A percentile compares a stretch with the other conserved stretches of the same genome.
phyloP scores from a whole-genome alignment of 495 filamentous ascomycete species.

The Penicillium fimorum region DNA sequence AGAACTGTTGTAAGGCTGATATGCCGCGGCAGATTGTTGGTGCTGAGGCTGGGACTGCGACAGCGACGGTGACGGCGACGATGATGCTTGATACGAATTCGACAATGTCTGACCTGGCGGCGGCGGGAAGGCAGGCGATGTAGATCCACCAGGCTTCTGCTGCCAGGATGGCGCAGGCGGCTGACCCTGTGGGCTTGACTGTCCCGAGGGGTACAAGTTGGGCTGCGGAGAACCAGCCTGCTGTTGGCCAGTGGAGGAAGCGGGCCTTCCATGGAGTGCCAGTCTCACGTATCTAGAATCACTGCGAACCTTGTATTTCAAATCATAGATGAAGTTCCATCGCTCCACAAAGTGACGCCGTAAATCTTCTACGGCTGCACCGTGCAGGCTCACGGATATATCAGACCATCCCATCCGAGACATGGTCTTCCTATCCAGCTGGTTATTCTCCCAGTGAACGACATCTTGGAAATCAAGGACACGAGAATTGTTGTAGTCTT shows the following conservation, averaged over 20 bases:
- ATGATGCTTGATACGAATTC: not conserved
- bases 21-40: not conserved
- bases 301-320: slow-evolving; percentile 73
- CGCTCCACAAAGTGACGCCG: slow-evolving; percentile 77
- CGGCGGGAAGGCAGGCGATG: slow-evolving; percentile 10
- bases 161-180: slow-evolving; percentile 10
- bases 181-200: slow-evolving; percentile 14
- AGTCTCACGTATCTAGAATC: slow-evolving; percentile 61
- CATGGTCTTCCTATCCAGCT: slow-evolving; percentile 73
- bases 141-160: slow-evolving; percentile 13
- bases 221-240: slow-evolving; percentile 22
- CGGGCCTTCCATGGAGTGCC: slow-evolving; percentile 36
- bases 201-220: slow-evolving; percentile 18
- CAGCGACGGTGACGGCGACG: slow-evolving; percentile 1
- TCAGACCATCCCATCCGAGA: slow-evolving; percentile 96
- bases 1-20: not conserved
- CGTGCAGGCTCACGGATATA: slow-evolving; percentile 76
- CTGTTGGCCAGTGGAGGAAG: slow-evolving; percentile 18
- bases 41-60: slow-evolving; percentile 11
- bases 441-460: slow-evolving; percentile 78
- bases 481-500: slow-evolving; percentile 93
- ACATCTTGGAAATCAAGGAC: slow-evolving; percentile 88
- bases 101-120: slow-evolving; percentile 13
- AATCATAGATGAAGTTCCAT: slow-evolving; percentile 90
- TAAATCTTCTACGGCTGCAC: slow-evolving; percentile 76